A percentile compares a stretch with the other conserved stretches of the same genome.
These are phyloP conservation scores for Aspergillus pseudoviridinutans DNA, from an alignment of 2,329 filamentous ascomycete genomes.

Conservation along the genomic window DNA sequence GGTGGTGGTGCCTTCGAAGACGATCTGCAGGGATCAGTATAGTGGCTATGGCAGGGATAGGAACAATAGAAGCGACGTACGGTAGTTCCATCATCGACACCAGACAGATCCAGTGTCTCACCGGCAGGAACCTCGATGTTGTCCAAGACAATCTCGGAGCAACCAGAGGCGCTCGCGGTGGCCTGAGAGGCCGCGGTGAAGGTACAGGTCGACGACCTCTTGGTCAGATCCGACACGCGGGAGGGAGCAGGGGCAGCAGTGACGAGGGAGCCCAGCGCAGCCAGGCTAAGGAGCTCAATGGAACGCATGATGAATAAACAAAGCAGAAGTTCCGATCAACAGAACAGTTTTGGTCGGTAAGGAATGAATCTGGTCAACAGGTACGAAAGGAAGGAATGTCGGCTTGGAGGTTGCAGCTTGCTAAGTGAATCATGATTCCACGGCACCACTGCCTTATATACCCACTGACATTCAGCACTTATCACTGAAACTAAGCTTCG, in stretches of 20 bases:
- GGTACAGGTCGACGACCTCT: conserved; percentile 46
- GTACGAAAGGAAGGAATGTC: conserved; percentile 2
- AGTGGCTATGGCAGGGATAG: neutral
- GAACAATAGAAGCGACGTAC: conserved; percentile 23
- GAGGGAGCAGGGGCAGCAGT: conserved; percentile 22
- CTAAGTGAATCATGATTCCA: too few species aligned
- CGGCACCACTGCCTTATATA: neutral
- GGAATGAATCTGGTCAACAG: neutral
- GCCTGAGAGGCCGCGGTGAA: conserved; percentile 51
- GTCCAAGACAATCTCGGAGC: conserved; percentile 52
- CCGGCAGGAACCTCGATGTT: conserved; percentile 56
- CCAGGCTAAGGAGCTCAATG: conserved; percentile 16
- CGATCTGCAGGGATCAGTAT: conserved; percentile 38
- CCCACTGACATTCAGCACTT: neutral
- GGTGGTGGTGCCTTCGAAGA: conserved; percentile 61
- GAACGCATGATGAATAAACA: conserved; percentile 17
- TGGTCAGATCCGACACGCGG: conserved; percentile 18
- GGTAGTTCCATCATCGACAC: conserved; percentile 48
- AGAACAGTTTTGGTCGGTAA: conserved; percentile 2
- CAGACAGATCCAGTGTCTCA: conserved; percentile 55
- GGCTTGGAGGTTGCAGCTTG: neutral
- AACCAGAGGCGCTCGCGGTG: conserved; percentile 48
- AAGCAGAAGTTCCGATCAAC: conserved; percentile 9
- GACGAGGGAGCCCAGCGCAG: conserved; percentile 15
- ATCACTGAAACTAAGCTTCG: neutral